A percentile compares a stretch with the other conserved stretches of the same genome.
Evolutionary conservation across 2,329 filamentous ascomycete genomes (phyloP).

Genomic region (Stenocarpella maydis): DNA sequence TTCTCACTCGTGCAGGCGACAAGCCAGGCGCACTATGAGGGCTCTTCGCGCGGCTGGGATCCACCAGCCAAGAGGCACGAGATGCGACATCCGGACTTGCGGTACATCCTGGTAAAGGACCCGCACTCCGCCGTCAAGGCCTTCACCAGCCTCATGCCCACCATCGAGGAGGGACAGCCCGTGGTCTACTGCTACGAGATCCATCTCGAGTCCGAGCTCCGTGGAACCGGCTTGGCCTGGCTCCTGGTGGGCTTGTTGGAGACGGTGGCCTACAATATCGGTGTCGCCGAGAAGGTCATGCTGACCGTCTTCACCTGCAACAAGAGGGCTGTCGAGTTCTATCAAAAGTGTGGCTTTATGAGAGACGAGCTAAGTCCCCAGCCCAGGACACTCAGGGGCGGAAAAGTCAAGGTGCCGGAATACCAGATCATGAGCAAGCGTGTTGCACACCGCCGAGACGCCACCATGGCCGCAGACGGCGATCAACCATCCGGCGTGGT

Average conservation of each 20-base stretch:
- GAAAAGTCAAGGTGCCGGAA: conserved; percentile 61
- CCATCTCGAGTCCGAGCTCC: conserved; percentile 66
- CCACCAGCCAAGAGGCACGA: conserved; percentile 67
- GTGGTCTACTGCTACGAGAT: conserved; percentile 85
- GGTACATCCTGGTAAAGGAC: conserved; percentile 70
- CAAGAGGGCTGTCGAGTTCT: conserved; percentile 64
- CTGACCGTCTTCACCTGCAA: conserved; percentile 76
- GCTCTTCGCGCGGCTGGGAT: conserved; percentile 71
- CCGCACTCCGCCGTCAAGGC: conserved; percentile 49
- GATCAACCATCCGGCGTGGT: not conserved
- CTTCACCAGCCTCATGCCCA: conserved; percentile 77
- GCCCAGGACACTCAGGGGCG: conserved; percentile 61
- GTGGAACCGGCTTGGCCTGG: conserved; percentile 69
- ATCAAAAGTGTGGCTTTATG: conserved; percentile 65
- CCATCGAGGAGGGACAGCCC: conserved; percentile 68
- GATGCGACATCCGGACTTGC: conserved; percentile 73
- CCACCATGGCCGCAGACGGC: not conserved
- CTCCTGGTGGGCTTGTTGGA: conserved; percentile 66
- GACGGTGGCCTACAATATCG: conserved; percentile 60
- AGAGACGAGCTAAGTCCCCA: conserved; percentile 64
- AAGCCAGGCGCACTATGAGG: conserved; percentile 69
- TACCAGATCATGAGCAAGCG: conserved; percentile 68
- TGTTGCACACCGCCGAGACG: conserved; percentile 37
- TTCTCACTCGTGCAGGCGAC: conserved; percentile 68
- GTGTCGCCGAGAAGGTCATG: conserved; percentile 72